Base-by-base conservation (phyloP, 345 rosid species). In the Hirschfeldia incana region DNA sequence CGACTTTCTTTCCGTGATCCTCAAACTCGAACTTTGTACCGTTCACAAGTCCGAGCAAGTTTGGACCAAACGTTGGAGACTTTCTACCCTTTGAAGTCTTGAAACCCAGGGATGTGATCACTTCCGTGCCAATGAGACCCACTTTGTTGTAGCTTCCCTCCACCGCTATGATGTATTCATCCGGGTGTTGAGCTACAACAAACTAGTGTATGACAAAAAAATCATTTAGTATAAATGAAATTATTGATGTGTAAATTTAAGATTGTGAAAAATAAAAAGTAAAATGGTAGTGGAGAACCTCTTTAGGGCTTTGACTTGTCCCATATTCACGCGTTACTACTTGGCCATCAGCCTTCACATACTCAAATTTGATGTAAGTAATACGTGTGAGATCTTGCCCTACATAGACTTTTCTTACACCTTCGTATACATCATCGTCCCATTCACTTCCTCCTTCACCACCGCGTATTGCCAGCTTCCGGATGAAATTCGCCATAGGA, bases 401-500 rank as follows among this genome's bases (percentile, higher is more conserved):
- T 8, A 78, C 72, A 9, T 39, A 65, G 27, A 78, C 77, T 72
- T 78, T 78, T 28, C 62, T 72, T 30, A 78, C 53, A 58, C 77
- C 77, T 12, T 78, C 62, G 16, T 72, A 72, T 11, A 77, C 80
- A 70, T 77, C 80, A 3, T 77, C 76, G 46, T 77, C 80, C 80
- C 80, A 77, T 49, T 27, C 70, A 36, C 4, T n/a, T 12, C 80
- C 80, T 51, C 80, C 80, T 70, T 62, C 70, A 69, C 75, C 80
- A 51, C 80, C 80, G 17, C 1, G 11, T 4, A 2, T 4, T 17
- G 80, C 34, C 57, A 70, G 2, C 57, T 77, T 77, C 26, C 8
- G 21, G 70, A 62, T 69, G 13, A 70, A 10, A 7, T 1, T 77
- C 57, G 75, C 29, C 69, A 69, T 77, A 69, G 8, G 33, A 32